These are phyloP conservation scores for Suillus americanus DNA, from an alignment of 768 basidiomycete species.

Conservation along the genomic window DNA sequence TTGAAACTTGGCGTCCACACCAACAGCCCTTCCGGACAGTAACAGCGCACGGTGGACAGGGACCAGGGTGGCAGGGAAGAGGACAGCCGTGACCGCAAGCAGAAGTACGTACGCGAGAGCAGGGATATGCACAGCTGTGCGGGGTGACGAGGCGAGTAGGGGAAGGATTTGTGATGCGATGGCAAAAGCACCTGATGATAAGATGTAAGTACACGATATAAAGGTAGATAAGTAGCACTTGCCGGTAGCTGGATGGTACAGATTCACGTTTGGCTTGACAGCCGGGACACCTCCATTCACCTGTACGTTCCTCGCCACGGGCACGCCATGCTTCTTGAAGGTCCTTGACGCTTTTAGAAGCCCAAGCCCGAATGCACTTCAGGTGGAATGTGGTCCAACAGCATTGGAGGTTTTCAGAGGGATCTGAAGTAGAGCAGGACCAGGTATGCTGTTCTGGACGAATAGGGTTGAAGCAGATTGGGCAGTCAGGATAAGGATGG, in stretches of 20 bases:
- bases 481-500: slow-evolving; percentile 75
- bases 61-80: slow-evolving; percentile 88
- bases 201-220: slow-evolving; percentile 14
- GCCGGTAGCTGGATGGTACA: slow-evolving; percentile 70
- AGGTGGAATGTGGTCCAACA: slow-evolving; percentile 94
- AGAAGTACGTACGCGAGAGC: slow-evolving; percentile 54
- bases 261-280: slow-evolving; percentile 79
- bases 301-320: slow-evolving; percentile 63
- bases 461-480: slow-evolving; percentile 81
- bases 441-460: slow-evolving; percentile 80
- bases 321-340: slow-evolving; percentile 70
- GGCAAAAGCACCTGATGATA: slow-evolving; percentile 76
- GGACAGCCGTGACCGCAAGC: slow-evolving; percentile 82
- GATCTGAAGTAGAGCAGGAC: slow-evolving; percentile 72
- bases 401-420: slow-evolving; percentile 43
- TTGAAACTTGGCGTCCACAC: slow-evolving; percentile 63
- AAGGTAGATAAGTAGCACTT: slow-evolving; percentile 20
- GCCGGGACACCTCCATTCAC: slow-evolving; percentile 92
- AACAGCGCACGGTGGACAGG: slow-evolving; percentile 91
- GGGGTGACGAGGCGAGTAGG: slow-evolving; percentile 68
- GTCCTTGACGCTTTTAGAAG: slow-evolving; percentile 75
- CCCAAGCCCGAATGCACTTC: slow-evolving; percentile 89
- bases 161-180: slow-evolving; percentile 68
- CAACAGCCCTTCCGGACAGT: slow-evolving; percentile 77
- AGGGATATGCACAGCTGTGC: slow-evolving; percentile 74